These are phyloP conservation scores for Neurospora pannonica DNA, from an alignment of 495 filamentous ascomycete genomes.

Conservation along the genomic window DNA sequence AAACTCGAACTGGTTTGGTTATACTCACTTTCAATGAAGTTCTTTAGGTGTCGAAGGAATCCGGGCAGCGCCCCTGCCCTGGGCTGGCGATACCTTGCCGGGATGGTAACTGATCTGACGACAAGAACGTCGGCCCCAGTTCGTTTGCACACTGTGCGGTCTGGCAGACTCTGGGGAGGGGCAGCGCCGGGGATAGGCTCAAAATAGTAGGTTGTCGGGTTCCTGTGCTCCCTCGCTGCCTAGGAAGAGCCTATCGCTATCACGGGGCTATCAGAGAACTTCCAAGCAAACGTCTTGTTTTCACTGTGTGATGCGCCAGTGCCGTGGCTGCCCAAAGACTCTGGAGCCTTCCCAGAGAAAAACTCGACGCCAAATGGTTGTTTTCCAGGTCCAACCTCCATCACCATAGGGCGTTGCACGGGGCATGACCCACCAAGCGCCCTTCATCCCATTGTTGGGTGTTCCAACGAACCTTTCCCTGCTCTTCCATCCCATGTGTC, in stretches of 20 bases:
- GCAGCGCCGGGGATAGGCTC: neutral
- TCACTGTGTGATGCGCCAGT: neutral
- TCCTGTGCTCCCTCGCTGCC: neutral
- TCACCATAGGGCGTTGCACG: neutral
- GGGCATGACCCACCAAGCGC: neutral
- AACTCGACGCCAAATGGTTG: neutral
- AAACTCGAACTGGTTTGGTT: neutral
- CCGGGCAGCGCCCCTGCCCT: neutral
- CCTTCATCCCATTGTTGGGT: neutral
- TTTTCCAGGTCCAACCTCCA: neutral
- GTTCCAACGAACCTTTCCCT: neutral
- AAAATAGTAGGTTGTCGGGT: neutral
- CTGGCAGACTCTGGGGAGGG: neutral
- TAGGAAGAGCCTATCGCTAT: neutral
- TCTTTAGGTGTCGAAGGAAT: neutral
- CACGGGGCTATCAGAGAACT: neutral
- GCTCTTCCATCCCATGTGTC: neutral
- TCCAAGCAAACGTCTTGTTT: neutral
- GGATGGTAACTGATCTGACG: neutral
- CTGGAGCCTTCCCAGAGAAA: neutral
- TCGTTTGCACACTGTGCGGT: neutral
- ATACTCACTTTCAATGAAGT: neutral
- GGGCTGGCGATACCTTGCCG: neutral
- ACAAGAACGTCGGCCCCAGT: neutral
- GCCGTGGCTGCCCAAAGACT: neutral